Evolutionary conservation across 371 early-diverging fungal species (phyloP).

Genomic region (Conidiobolus incongruus): DNA sequence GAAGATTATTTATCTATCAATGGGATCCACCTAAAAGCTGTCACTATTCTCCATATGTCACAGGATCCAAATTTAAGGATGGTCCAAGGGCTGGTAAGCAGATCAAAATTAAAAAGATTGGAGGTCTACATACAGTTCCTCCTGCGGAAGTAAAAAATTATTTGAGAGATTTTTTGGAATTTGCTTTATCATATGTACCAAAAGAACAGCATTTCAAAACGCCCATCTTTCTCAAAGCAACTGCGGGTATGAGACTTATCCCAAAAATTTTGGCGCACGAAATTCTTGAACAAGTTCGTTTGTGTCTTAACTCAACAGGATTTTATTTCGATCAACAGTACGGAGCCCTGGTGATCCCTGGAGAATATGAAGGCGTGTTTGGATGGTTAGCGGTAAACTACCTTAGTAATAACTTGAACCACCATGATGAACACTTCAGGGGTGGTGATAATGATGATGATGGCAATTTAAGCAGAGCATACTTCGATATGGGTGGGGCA

Average conservation of each 20-base stretch:
- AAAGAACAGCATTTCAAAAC: conserved; percentile 26
- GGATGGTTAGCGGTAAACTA: conserved; percentile 89
- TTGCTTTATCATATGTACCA: no score
- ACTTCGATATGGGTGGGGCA: conserved; percentile 75
- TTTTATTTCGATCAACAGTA: conserved; percentile 26
- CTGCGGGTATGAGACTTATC: conserved; percentile 83
- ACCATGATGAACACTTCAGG: no score
- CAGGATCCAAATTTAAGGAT: neutral
- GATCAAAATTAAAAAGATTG: neutral
- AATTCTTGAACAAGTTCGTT: conserved; percentile 18
- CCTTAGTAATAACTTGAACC: conserved; percentile 39
- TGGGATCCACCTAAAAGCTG: neutral
- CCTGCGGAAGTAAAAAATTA: conserved; percentile 26
- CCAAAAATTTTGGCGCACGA: conserved; percentile 21
- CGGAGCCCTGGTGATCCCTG: conserved; percentile 57
- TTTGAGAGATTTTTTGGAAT: conserved; percentile 43
- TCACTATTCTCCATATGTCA: conserved; percentile 1
- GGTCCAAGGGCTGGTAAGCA: conserved; percentile 1
- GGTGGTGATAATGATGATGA: conserved; percentile 27
- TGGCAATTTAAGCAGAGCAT: no score
- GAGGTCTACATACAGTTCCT: neutral
- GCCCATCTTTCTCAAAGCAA: conserved; percentile 71
- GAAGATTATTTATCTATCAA: conserved; percentile 3
- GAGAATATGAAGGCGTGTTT: conserved; percentile 77
- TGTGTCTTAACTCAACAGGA: neutral